Percentiles rank a stretch among this genome's conserved stretches.
Evolutionary conservation across 2,329 filamentous ascomycete species (phyloP).

Genomic region (Ophiobolus disseminans): DNA sequence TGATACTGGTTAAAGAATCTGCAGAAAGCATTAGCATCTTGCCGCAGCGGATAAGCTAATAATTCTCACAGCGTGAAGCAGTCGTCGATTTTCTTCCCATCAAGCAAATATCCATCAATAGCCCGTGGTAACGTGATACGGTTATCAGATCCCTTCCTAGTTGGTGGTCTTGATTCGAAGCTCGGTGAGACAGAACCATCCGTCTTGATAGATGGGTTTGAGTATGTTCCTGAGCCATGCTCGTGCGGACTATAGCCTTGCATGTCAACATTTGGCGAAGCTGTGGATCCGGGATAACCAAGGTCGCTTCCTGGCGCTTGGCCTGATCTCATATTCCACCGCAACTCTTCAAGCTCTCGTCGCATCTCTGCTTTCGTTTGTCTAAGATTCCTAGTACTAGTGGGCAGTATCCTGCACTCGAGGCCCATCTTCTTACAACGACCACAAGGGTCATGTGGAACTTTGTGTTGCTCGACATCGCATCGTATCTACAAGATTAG

Average conservation of each 20-base stretch:
- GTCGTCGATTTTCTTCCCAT: conserved; percentile 43
- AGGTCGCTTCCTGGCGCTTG: conserved; percentile 24
- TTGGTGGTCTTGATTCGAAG: conserved; percentile 34
- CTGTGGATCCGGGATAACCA: conserved; percentile 35
- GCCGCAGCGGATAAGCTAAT: background rate
- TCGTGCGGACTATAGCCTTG: conserved; percentile 36
- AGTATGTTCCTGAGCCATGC: conserved; percentile 34
- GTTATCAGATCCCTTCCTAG: conserved; percentile 29
- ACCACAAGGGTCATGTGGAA: conserved; percentile 45
- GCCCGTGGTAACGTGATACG: conserved; percentile 33
- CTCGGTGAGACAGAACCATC: conserved; percentile 40
- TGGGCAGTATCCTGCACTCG: conserved; percentile 46
- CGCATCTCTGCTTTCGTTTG: conserved; percentile 50
- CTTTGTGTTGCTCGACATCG: conserved; percentile 48
- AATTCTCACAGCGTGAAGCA: conserved; percentile 42
- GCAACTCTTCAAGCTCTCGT: conserved; percentile 44
- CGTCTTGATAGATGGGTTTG: conserved; percentile 34
- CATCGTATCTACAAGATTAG: conserved; percentile 44
- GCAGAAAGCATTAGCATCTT: background rate
- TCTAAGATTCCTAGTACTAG: conserved; percentile 45
- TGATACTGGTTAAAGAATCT: conserved; percentile 48
- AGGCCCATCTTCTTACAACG: conserved; percentile 47
- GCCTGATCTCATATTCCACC: conserved; percentile 44
- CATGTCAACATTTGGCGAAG: conserved; percentile 37
- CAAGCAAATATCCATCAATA: conserved; percentile 43